Percentiles rank a stretch among this genome's conserved stretches.
Conservation (phyloP, 768 basidiomycete genomes). For the Sistotremastrum suecicum region DNA sequence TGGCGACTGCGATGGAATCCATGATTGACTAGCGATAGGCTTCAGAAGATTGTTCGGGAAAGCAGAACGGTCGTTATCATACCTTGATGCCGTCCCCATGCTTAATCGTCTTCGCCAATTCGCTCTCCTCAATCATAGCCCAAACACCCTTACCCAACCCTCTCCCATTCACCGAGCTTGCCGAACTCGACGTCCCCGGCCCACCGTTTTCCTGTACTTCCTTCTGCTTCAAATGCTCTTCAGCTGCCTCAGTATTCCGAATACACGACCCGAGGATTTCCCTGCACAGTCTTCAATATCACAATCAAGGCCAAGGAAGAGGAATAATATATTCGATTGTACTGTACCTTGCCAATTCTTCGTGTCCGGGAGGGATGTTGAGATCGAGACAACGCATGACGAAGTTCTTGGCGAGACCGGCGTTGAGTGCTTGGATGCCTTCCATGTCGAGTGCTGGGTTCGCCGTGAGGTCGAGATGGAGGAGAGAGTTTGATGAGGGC, state of each 20-base stretch:
- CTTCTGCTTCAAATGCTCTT: conserved; percentile 11
- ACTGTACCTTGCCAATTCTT: conserved; percentile 52
- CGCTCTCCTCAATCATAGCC: conserved; percentile 78
- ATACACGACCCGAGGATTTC: conserved; percentile 86
- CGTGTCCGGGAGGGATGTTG: conserved; percentile 77
- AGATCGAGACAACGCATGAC: conserved; percentile 87
- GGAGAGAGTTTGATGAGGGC: conserved; percentile 72
- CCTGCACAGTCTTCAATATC: conserved; percentile 48
- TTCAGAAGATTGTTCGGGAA: not conserved
- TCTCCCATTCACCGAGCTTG: conserved; percentile 25
- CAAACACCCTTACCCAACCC: conserved; percentile 56
- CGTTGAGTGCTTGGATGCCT: conserved; percentile 83
- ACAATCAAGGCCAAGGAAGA: not conserved
- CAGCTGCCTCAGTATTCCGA: conserved; percentile 85
- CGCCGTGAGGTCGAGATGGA: conserved; percentile 83
- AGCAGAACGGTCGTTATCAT: not conserved
- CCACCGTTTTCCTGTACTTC: conserved; percentile 11
- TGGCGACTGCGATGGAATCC: conserved; percentile 5
- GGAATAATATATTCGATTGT: conserved; percentile 13
- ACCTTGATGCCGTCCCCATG: conserved; percentile 45
- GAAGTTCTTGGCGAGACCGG: conserved; percentile 71
- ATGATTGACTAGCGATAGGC: conserved; percentile 8
- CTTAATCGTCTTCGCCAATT: conserved; percentile 58
- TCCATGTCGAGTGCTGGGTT: conserved; percentile 69
- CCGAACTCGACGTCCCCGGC: conserved; percentile 13